A percentile compares a stretch with the other conserved stretches of the same genome.
phyloP scores from a whole-genome alignment of 257 asterid genomes.

The Nemophila menziesii region DNA sequence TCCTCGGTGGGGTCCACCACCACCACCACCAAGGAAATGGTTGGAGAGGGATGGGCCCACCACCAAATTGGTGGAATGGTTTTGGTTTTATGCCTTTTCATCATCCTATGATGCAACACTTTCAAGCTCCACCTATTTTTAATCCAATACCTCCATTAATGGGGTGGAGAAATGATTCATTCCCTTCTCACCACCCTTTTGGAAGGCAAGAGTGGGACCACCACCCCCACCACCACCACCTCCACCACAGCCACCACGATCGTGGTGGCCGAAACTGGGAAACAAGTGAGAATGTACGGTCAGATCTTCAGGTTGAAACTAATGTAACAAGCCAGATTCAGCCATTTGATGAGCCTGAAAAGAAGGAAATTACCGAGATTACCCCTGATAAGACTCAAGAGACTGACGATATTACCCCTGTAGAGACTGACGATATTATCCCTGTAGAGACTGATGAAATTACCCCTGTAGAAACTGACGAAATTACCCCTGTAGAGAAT shows the following conservation, averaged over 20 bases:
- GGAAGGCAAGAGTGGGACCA: constrained; percentile 85
- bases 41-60: constrained; percentile 97
- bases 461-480: no score
- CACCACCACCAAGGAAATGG: constrained; percentile 73
- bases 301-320: constrained; percentile 39
- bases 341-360: constrained; percentile 23
- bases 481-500: constrained; percentile 22
- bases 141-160: constrained; percentile 53
- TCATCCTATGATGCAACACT: constrained; percentile 77
- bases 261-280: constrained; percentile 58
- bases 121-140: constrained; percentile 63
- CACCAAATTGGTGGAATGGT: no score
- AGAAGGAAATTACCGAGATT: no score
- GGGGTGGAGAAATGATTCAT: constrained; percentile 62
- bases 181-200: no score
- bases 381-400: no score
- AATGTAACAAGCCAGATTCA: constrained; percentile 31
- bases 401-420: constrained; percentile 18
- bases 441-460: constrained; percentile 38
- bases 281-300: constrained; percentile 40
- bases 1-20: constrained; percentile 57
- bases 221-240: no score
- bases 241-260: no score
- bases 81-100: constrained; percentile 88
- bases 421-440: constrained; percentile 21